These are phyloP conservation scores for Podospora fimiseda DNA, from an alignment of 495 filamentous ascomycete species.

Conservation along the genomic window DNA sequence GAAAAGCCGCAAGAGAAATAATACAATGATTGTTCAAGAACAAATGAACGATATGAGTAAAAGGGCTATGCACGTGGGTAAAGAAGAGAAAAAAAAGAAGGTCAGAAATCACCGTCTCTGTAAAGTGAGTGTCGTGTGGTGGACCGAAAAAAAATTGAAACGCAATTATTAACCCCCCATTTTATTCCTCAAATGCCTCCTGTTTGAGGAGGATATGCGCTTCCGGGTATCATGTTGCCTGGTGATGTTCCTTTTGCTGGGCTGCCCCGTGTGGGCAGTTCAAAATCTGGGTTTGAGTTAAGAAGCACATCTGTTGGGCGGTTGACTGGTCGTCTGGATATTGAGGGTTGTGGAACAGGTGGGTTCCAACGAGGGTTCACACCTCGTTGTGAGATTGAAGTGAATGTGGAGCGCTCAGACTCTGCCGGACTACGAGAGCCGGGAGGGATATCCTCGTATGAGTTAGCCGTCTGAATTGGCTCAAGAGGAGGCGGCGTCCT, in stretches of 20 bases:
- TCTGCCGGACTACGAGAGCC: slow-evolving; percentile 68
- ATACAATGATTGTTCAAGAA: too few species aligned
- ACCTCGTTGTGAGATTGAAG: slow-evolving; percentile 76
- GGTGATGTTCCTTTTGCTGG: slow-evolving; percentile 11
- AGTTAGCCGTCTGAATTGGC: slow-evolving; percentile 26
- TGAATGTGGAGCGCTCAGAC: slow-evolving; percentile 74
- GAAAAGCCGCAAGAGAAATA: too few species aligned
- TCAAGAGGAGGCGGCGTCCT: not conserved
- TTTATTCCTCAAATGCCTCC: not conserved
- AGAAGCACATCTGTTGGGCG: slow-evolving; percentile 54
- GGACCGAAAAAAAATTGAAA: too few species aligned
- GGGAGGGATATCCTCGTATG: slow-evolving; percentile 55
- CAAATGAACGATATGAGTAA: too few species aligned
- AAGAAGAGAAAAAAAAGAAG: too few species aligned
- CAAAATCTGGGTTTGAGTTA: slow-evolving; percentile 69
- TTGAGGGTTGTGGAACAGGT: slow-evolving; percentile 10
- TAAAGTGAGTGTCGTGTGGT: too few species aligned
- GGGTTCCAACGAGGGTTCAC: slow-evolving; percentile 78
- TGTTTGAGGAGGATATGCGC: slow-evolving; percentile 32
- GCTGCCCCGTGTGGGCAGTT: slow-evolving; percentile 39
- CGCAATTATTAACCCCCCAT: too few species aligned
- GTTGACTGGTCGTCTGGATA: slow-evolving; percentile 33
- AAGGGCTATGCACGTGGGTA: too few species aligned
- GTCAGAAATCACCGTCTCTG: too few species aligned
- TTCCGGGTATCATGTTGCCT: slow-evolving; percentile 29